These are phyloP conservation scores for Vigna mungo DNA, from an alignment of 306 rosid species.

Conservation along the genomic window DNA sequence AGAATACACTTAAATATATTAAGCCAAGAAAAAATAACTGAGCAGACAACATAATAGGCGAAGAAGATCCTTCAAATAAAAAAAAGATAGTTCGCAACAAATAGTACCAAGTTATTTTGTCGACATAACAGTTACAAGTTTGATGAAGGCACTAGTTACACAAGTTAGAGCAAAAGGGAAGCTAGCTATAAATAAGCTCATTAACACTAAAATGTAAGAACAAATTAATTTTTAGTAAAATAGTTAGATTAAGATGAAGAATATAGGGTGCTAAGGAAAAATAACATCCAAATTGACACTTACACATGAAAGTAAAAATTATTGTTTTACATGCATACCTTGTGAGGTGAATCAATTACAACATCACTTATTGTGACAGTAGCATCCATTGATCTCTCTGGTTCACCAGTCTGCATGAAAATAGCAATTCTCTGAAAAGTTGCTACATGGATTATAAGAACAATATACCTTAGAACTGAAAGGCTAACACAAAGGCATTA, in stretches of 20 bases:
- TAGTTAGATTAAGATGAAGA: neutral
- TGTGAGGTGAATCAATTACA: conserved; percentile 83
- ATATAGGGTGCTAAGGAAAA: neutral
- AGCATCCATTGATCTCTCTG: conserved; percentile 64
- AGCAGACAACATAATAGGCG: conserved; percentile 18
- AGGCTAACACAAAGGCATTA: conserved; percentile 51
- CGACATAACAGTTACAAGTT: neutral
- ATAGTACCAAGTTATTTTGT: neutral
- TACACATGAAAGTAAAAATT: conserved; percentile 2
- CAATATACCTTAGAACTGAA: conserved; percentile 85
- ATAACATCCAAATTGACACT: conserved; percentile 18
- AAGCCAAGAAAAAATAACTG: neutral
- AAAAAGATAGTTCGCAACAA: neutral
- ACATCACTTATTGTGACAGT: conserved; percentile 67
- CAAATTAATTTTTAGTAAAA: neutral
- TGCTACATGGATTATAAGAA: conserved; percentile 95
- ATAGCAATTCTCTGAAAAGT: conserved; percentile 99
- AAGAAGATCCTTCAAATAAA: neutral
- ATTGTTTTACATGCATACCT: conserved; percentile 61
- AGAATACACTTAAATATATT: conserved; percentile 5
- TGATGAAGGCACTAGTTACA: neutral
- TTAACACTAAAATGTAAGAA: neutral
- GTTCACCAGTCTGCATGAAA: conserved; percentile 98
- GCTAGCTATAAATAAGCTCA: neutral
- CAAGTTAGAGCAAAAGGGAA: neutral